Conservation (phyloP, 768 basidiomycete species). For the Termitomyces sp. region DNA sequence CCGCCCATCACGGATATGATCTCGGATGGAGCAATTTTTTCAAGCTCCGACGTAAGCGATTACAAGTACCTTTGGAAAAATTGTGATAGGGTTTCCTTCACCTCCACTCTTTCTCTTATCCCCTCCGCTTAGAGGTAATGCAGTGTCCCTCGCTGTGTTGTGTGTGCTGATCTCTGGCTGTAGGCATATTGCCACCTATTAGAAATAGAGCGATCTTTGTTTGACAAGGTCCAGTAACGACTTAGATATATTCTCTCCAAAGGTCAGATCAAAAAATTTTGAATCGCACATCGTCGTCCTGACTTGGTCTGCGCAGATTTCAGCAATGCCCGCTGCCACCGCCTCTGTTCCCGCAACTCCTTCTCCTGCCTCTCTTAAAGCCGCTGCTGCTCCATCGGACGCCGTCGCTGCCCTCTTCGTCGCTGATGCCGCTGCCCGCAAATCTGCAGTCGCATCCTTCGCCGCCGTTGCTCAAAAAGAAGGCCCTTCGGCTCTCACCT, state of each 20-base stretch:
- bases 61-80: constrained; percentile 25
- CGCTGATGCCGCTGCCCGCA: constrained; percentile 79
- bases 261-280: constrained; percentile 27
- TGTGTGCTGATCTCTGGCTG: constrained; percentile 5
- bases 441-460: constrained; percentile 62
- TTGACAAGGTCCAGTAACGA: constrained; percentile 45
- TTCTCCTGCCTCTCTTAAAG: constrained; percentile 69
- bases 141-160: neutral
- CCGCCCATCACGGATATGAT: constrained; percentile 17
- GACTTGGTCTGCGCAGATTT: constrained; percentile 30
- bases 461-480: constrained; percentile 77
- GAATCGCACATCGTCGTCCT: neutral
- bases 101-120: constrained; percentile 28
- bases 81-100: constrained; percentile 21
- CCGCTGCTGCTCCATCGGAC: constrained; percentile 41
- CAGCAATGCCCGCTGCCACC: constrained; percentile 78
- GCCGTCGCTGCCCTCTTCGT: constrained; percentile 75
- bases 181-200: constrained; percentile 27
- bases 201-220: constrained; percentile 65
- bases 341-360: constrained; percentile 55
- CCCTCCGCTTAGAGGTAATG: constrained; percentile 35
- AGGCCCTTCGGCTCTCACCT: constrained; percentile 70
- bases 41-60: constrained; percentile 30
- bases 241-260: constrained; percentile 30
- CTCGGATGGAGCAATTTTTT: constrained; percentile 29